Conservation (phyloP, 257 asterid genomes). For the Solanum pimpinellifolium region DNA sequence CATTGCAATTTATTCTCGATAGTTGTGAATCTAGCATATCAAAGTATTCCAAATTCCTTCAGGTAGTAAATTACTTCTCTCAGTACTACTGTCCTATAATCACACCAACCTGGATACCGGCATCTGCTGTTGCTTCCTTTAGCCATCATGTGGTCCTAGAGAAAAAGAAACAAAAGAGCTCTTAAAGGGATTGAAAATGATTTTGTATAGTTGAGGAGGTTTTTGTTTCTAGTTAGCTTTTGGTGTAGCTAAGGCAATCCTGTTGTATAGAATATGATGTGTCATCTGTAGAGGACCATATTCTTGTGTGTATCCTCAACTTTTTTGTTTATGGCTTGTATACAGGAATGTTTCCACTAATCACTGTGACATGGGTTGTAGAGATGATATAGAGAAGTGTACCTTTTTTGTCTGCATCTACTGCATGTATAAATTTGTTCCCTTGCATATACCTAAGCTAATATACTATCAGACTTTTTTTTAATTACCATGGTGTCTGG, state of each 20-base stretch:
- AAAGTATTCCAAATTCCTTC: slow-evolving; percentile 83
- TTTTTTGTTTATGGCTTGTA: background rate
- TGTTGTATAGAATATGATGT: background rate
- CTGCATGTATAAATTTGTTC: background rate
- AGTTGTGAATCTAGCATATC: slow-evolving; percentile 71
- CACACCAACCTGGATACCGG: background rate
- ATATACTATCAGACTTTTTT: background rate
- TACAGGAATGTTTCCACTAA: background rate
- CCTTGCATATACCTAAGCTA: background rate
- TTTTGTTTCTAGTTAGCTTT: background rate
- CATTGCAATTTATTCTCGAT: slow-evolving; percentile 72
- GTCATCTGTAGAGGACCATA: background rate
- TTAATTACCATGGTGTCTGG: background rate
- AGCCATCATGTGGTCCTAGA: background rate
- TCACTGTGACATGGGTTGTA: background rate
- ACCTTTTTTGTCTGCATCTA: background rate
- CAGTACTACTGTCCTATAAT: background rate
- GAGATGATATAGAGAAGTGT: background rate
- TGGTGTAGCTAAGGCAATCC: background rate
- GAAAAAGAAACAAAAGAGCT: background rate
- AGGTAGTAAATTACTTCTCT: slow-evolving; percentile 38
- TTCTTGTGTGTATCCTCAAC: background rate
- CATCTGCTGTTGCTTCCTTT: background rate
- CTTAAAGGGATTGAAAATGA: background rate
- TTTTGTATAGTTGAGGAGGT: background rate